A percentile compares a stretch with the other conserved stretches of the same genome.
Conservation (phyloP, 768 basidiomycete species). For the Phlebiopsis gigantea region DNA sequence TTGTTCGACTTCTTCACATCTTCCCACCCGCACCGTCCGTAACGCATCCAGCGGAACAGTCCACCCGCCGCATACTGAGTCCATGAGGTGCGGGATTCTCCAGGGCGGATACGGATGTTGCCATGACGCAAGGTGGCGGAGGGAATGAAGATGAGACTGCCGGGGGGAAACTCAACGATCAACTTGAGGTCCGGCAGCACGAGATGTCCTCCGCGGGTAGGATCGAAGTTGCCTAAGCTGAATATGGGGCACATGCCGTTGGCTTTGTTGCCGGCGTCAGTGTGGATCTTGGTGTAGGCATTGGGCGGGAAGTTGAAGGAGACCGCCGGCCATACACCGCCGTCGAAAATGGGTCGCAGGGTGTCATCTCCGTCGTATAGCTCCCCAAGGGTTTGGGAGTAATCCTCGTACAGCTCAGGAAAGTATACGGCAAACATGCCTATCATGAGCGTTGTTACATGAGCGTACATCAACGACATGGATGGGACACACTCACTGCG, state of each 20-base stretch:
- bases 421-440: too few relatives aligned
- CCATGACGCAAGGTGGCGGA: conserved; percentile 16
- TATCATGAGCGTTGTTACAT: too few relatives aligned
- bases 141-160: conserved; percentile 16
- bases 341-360: too few relatives aligned
- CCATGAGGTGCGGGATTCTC: conserved; percentile 5
- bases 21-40: background rate
- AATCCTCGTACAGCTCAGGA: too few relatives aligned
- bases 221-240: conserved; percentile 14
- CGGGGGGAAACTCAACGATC: conserved; percentile 20
- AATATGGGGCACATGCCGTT: conserved; percentile 14
- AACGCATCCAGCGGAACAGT: conserved; percentile 9
- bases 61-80: conserved; percentile 11
- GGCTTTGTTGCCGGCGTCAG: conserved; percentile 5
- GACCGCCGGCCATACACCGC: conserved; percentile 8
- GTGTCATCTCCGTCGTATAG: too few relatives aligned
- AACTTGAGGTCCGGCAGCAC: conserved; percentile 11
- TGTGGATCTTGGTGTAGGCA: background rate
- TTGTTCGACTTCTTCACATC: background rate
- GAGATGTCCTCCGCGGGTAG: background rate
- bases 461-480: too few relatives aligned
- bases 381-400: too few relatives aligned
- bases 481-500: too few relatives aligned
- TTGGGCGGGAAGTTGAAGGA: conserved; percentile 10
- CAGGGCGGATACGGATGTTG: conserved; percentile 9